Percentiles rank a stretch among this genome's conserved stretches.
phyloP scores from a whole-genome alignment of 2,329 filamentous ascomycete genomes.

The Amauroascus verrucosus region DNA sequence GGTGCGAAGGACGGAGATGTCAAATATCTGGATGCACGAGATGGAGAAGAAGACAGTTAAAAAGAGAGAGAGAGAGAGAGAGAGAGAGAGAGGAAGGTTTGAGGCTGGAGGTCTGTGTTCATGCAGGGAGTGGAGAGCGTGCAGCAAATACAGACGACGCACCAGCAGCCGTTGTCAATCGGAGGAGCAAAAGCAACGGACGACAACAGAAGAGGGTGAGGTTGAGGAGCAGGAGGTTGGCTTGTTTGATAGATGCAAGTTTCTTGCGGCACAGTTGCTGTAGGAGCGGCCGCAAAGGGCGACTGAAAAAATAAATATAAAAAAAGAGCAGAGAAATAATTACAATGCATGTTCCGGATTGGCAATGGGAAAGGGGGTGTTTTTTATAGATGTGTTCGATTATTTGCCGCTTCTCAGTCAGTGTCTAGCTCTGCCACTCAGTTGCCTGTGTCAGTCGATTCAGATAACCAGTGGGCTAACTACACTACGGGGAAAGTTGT shows the following conservation, averaged over 20 bases:
- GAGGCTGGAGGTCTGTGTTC: background rate
- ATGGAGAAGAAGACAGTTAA: background rate
- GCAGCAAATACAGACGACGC: too few relatives aligned
- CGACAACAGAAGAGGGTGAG: too few relatives aligned
- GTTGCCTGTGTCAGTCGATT: too few relatives aligned
- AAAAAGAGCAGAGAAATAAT: background rate
- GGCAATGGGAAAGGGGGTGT: background rate
- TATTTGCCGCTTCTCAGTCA: background rate
- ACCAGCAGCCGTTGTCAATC: background rate
- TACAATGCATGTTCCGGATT: background rate
- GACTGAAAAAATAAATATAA: background rate
- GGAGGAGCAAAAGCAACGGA: background rate
- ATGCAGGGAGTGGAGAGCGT: background rate
- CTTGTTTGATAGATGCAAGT: background rate
- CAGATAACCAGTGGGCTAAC: background rate
- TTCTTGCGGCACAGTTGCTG: background rate
- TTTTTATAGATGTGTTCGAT: background rate
- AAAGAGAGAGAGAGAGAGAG: background rate
- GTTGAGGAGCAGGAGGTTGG: background rate
- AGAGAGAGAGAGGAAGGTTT: background rate
- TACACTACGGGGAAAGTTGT: slow-evolving; percentile 1
- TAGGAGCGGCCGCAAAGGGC: background rate
- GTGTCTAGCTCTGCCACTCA: background rate
- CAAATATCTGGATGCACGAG: background rate
- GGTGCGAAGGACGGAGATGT: background rate